Evolutionary conservation across 2,329 filamentous ascomycete species (phyloP).

Genomic region (Nemania abortiva): DNA sequence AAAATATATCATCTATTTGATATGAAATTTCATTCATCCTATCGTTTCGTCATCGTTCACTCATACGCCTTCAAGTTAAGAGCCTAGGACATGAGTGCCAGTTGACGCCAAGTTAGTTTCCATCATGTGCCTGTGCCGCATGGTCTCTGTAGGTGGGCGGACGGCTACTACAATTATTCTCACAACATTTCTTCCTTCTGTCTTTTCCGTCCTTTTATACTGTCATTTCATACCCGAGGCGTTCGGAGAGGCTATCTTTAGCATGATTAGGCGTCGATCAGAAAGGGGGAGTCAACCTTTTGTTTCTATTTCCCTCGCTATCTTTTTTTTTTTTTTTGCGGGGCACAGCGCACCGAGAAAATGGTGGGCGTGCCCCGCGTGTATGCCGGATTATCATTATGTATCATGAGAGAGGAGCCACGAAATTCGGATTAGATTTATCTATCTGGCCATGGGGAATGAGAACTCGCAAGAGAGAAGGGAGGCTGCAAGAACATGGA

Average conservation of each 20-base stretch:
- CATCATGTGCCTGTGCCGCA: not conserved
- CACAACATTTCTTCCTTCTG: slow-evolving; percentile 36
- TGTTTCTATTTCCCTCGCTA: slow-evolving; percentile 32
- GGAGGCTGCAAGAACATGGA: slow-evolving; percentile 13
- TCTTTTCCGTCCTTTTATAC: slow-evolving; percentile 14
- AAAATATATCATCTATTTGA: slow-evolving; percentile 4
- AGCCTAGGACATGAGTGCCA: not conserved
- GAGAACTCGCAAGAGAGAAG: slow-evolving; percentile 29
- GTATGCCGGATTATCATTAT: slow-evolving; percentile 26
- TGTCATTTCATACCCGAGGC: slow-evolving; percentile 40
- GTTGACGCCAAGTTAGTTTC: not conserved
- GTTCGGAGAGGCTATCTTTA: slow-evolving; percentile 42
- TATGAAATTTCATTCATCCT: not conserved
- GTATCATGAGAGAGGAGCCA: slow-evolving; percentile 31
- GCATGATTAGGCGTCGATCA: slow-evolving; percentile 49
- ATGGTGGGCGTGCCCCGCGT: slow-evolving; percentile 23
- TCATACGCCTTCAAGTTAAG: not conserved
- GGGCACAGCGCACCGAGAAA: slow-evolving; percentile 14
- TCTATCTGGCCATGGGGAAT: slow-evolving; percentile 31
- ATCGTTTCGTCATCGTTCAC: slow-evolving; percentile 8
- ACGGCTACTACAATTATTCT: slow-evolving; percentile 37
- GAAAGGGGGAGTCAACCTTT: slow-evolving; percentile 41
- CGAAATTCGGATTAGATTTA: slow-evolving; percentile 29
- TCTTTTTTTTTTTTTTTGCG: slow-evolving; percentile 22
- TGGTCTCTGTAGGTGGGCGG: slow-evolving; percentile 1